A percentile compares a stretch with the other conserved stretches of the same genome.
Evolutionary conservation across 2,329 filamentous ascomycete genomes (phyloP).

Genomic region (Talaromyces sp.): DNA sequence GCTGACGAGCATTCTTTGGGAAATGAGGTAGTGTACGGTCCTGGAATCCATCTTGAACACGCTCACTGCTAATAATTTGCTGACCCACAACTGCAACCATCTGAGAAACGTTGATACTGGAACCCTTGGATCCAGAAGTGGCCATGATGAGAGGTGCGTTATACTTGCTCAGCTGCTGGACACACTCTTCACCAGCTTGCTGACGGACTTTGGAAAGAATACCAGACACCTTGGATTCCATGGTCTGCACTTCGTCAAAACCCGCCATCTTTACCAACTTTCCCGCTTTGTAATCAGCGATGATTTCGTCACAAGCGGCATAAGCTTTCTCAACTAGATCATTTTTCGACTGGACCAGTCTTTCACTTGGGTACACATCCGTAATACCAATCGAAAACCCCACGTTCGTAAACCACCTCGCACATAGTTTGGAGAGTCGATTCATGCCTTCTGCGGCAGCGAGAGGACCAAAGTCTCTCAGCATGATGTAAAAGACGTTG

Average conservation of each 20-base stretch:
- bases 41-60: slow-evolving; percentile 94
- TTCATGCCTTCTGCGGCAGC: slow-evolving; percentile 91
- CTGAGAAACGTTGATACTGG: slow-evolving; percentile 95
- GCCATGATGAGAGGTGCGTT: slow-evolving; percentile 97
- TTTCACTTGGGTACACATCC: slow-evolving; percentile 79
- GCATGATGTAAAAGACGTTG: slow-evolving; percentile 93
- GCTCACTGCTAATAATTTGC: slow-evolving; percentile 90
- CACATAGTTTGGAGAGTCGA: slow-evolving; percentile 81
- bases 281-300: slow-evolving; percentile 71
- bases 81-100: slow-evolving; percentile 98
- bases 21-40: slow-evolving; percentile 94
- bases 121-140: slow-evolving; percentile 93
- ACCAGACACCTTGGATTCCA: slow-evolving; percentile 86
- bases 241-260: slow-evolving; percentile 83
- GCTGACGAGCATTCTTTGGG: slow-evolving; percentile 83
- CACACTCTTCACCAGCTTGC: slow-evolving; percentile 85
- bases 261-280: slow-evolving; percentile 81
- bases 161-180: slow-evolving; percentile 79
- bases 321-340: slow-evolving; percentile 74
- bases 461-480: slow-evolving; percentile 89
- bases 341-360: slow-evolving; percentile 68
- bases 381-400: slow-evolving; percentile 96
- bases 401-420: slow-evolving; percentile 78
- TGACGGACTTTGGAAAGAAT: slow-evolving; percentile 89
- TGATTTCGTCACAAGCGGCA: slow-evolving; percentile 73